Base-by-base conservation (phyloP, 257 asterid genomes). In the Solanum rostratum region DNA sequence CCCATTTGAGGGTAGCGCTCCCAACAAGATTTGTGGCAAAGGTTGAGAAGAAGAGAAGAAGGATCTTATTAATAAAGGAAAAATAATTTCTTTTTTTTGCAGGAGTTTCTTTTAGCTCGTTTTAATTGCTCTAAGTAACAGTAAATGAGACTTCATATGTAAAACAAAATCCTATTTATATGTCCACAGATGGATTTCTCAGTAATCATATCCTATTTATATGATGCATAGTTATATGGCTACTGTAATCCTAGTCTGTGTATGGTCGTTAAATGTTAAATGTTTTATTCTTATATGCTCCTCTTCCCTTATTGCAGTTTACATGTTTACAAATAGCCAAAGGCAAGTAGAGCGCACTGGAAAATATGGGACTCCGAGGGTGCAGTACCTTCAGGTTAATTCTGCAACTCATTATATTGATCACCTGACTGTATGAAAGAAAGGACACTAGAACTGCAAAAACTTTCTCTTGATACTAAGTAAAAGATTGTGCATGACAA, bases 281-380 rank as follows among this genome's bases (percentile, higher is more conserved):
- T 70, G 19, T 19, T 70, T 20, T 20, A 43, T 41, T 71, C 20
- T 12, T 2, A 53, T 84, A 6, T 53, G 19, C 18, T 62, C 14
- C 63, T 63, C 78, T 81, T 80, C 80, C 54, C 53, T 81, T 20
- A 29, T 53, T 84, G 84, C 90, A 88, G 92, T 52, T 85, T 16
- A 84, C 73, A 94, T 96, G 99, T 93, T 96, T 80, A 92, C 98
- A 20, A 94, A 96, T 89, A 90, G 87, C 63, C 83, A 86, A 85
- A 96, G 99, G 68, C 99, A 96, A 87, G 94, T 89, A 81, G 98
- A 93, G 85, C 98, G 98, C 66, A 91, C 95, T 13, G 98, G 98
- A 29, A 94, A 89, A 86, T 93, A 91, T 90, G 99, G 98, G 62
- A 94, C 90, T 65, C 89, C 95, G 1, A 90, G 99, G 85, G 89